Evolutionary conservation across 2,329 filamentous ascomycete genomes (phyloP).

Genomic region (Cordyceps cateniannulata): DNA sequence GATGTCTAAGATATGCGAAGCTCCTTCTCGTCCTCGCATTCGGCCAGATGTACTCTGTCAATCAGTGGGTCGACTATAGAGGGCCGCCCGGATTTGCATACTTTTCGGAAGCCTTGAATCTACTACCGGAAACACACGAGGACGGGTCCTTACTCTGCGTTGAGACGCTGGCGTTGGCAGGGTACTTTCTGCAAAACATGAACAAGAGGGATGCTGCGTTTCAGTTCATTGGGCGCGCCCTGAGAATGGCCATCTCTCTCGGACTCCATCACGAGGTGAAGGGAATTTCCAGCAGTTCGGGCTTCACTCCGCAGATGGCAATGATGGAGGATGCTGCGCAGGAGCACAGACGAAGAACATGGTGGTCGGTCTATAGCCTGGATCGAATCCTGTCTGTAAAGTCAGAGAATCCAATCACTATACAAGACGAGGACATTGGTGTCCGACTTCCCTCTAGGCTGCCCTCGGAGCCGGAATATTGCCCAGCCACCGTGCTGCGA

Average conservation of each 20-base stretch:
- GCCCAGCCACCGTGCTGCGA: constrained; percentile 40
- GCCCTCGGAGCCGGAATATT: constrained; percentile 31
- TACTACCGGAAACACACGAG: constrained; percentile 49
- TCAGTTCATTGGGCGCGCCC: constrained; percentile 45
- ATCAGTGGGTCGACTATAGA: constrained; percentile 45
- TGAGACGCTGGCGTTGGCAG: constrained; percentile 46
- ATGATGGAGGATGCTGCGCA: constrained; percentile 32
- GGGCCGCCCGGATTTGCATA: constrained; percentile 50
- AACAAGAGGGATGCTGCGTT: constrained; percentile 49
- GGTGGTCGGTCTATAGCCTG: constrained; percentile 52
- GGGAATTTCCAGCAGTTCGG: background rate
- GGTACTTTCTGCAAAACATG: constrained; percentile 52
- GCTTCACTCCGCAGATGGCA: constrained; percentile 17
- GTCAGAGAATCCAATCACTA: constrained; percentile 47
- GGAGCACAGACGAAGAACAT: constrained; percentile 45
- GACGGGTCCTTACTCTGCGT: constrained; percentile 48
- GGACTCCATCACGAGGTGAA: constrained; percentile 49
- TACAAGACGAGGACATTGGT: constrained; percentile 48
- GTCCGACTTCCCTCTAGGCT: constrained; percentile 31
- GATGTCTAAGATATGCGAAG: constrained; percentile 45
- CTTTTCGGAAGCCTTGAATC: constrained; percentile 43
- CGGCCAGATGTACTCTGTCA: constrained; percentile 51
- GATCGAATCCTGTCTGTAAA: constrained; percentile 48
- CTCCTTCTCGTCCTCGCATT: constrained; percentile 47
- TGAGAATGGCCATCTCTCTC: constrained; percentile 51